Evolutionary conservation across 23 red algal species (phyloP).

Genomic region (Agarophyton chilense): DNA sequence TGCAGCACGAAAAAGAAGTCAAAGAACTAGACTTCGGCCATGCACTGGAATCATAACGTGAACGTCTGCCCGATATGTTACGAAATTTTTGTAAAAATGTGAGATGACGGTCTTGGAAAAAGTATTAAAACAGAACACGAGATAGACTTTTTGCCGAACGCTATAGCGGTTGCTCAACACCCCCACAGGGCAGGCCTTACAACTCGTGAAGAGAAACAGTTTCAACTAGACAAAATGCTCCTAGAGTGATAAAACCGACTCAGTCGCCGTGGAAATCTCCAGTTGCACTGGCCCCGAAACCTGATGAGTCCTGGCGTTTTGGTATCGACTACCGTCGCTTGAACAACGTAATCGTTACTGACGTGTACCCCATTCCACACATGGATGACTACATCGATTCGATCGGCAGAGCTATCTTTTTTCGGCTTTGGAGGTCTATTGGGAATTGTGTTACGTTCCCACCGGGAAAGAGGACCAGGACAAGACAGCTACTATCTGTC

Average conservation of each 20-base stretch:
- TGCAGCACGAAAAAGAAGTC: neutral
- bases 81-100: constrained; percentile 1
- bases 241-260: constrained; percentile 17
- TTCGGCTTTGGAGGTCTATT: neutral
- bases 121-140: constrained; percentile 5
- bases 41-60: neutral
- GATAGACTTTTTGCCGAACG: neutral
- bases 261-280: neutral
- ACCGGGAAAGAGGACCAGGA: neutral
- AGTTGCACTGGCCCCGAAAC: neutral
- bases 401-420: neutral
- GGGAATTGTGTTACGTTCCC: neutral
- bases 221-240: neutral
- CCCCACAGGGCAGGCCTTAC: neutral
- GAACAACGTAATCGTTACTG: neutral
- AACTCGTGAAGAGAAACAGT: neutral
- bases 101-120: neutral
- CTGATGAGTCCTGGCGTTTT: neutral
- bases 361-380: neutral
- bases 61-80: neutral
- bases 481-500: constrained; percentile 1
- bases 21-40: neutral
- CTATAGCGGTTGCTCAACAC: neutral
- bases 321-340: neutral
- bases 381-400: neutral